Conservation (phyloP, 164 flowering plant genomes). For the Kingdonia uniflora region DNA sequence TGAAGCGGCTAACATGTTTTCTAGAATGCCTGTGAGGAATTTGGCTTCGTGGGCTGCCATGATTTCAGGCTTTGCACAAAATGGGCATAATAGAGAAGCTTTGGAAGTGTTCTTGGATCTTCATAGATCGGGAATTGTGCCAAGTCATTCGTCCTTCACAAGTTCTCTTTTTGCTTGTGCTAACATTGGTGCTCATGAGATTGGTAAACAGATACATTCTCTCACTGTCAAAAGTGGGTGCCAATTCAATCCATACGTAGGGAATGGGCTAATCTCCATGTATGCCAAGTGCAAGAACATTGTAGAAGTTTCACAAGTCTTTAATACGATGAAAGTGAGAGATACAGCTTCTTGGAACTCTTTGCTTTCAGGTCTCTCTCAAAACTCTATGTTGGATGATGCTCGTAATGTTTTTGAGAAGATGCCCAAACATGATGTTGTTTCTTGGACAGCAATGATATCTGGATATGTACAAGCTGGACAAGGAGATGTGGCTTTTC, state of each 20-base stretch:
- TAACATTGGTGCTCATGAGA: slow-evolving; percentile 31
- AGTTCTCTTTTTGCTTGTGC: slow-evolving; percentile 68
- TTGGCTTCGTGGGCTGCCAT: slow-evolving; percentile 50
- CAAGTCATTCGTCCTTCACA: slow-evolving; percentile 45
- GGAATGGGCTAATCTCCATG: slow-evolving; percentile 56
- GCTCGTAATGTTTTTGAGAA: not conserved
- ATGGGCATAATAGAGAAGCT: slow-evolving; percentile 49
- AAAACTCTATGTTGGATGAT: not conserved
- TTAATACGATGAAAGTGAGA: too few relatives aligned
- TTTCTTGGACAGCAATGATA: slow-evolving; percentile 57
- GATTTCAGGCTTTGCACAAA: slow-evolving; percentile 62
- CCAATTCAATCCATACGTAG: slow-evolving; percentile 32
- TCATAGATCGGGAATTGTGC: slow-evolving; percentile 22
- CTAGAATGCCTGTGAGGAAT: slow-evolving; percentile 30
- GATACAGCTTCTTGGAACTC: too few relatives aligned
- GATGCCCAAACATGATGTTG: slow-evolving; percentile 13
- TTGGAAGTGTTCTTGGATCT: slow-evolving; percentile 34
- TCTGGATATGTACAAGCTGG: too few relatives aligned
- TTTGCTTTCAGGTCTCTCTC: not conserved
- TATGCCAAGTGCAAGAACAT: slow-evolving; percentile 65
- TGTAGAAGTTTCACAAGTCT: slow-evolving; percentile 26
- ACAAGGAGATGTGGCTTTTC: too few relatives aligned
- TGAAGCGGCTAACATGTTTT: slow-evolving; percentile 43
- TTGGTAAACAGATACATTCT: slow-evolving; percentile 43
- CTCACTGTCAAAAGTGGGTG: slow-evolving; percentile 20